A percentile compares a stretch with the other conserved stretches of the same genome.
phyloP scores from a whole-genome alignment of 2,329 filamentous ascomycete genomes.

The Monilinia polystroma region DNA sequence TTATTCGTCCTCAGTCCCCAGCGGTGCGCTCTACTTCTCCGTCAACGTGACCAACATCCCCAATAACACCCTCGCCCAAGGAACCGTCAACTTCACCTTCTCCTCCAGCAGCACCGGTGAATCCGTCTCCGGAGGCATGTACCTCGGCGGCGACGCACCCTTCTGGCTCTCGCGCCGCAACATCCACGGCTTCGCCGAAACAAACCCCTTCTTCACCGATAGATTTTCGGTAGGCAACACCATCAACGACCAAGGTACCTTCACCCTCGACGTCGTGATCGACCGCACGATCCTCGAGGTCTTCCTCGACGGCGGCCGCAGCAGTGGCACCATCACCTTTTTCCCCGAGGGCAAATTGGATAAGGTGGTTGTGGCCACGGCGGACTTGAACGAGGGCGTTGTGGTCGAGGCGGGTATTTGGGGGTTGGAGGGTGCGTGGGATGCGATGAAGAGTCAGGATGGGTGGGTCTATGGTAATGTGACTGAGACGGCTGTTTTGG shows the following conservation, averaged over 20 bases:
- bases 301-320: conserved; percentile 53
- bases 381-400: conserved; percentile 35
- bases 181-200: conserved; percentile 46
- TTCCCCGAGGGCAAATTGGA: conserved; percentile 46
- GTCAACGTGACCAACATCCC: conserved; percentile 50
- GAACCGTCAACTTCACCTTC: conserved; percentile 53
- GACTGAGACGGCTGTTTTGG: conserved; percentile 5
- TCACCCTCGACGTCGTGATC: conserved; percentile 48
- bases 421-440: conserved; percentile 44
- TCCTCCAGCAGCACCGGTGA: conserved; percentile 50
- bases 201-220: conserved; percentile 54
- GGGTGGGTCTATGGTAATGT: conserved; percentile 35
- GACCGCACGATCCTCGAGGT: conserved; percentile 56
- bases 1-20: conserved; percentile 48
- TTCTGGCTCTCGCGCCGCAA: conserved; percentile 53
- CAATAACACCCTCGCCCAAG: conserved; percentile 26
- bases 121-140: conserved; percentile 50
- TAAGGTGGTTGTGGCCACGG: conserved; percentile 34
- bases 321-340: conserved; percentile 51
- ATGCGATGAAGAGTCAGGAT: conserved; percentile 24
- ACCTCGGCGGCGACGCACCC: conserved; percentile 48
- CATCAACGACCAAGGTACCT: conserved; percentile 31
- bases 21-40: conserved; percentile 55
- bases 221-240: conserved; percentile 45
- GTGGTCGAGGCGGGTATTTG: conserved; percentile 40